A percentile compares a stretch with the other conserved stretches of the same genome.
Evolutionary conservation across 2,329 filamentous ascomycete species (phyloP).

Genomic region (Akanthomyces muscarius): DNA sequence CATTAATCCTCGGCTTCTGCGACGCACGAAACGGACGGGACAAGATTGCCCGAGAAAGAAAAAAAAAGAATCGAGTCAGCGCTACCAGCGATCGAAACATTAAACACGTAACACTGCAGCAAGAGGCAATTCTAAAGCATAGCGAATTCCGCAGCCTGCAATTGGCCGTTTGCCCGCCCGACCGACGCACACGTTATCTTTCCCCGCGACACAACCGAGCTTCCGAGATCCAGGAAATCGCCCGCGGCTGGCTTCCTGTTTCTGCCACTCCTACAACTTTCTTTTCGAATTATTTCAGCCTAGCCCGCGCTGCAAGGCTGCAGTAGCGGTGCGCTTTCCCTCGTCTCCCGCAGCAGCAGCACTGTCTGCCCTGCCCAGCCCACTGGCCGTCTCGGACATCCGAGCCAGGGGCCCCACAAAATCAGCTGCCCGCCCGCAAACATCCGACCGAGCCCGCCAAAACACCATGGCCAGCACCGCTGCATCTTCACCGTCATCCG

Average conservation of each 20-base stretch:
- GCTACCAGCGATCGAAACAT: not conserved
- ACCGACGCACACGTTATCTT: not conserved
- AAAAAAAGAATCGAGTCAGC: not conserved
- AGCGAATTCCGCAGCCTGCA: constrained; percentile 1
- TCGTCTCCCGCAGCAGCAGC: not conserved
- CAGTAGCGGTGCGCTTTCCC: constrained; percentile 1
- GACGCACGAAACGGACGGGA: not conserved
- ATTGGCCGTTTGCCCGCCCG: constrained; percentile 7
- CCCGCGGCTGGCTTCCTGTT: not conserved
- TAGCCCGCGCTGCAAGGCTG: constrained; percentile 6
- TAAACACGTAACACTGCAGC: not conserved
- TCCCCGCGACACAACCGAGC: not conserved
- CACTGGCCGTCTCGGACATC: constrained; percentile 16
- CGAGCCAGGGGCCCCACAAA: constrained; percentile 16
- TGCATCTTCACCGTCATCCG: constrained; percentile 21
- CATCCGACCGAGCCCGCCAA: constrained; percentile 14
- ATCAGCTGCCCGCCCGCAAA: constrained; percentile 17
- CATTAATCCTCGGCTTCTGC: not conserved
- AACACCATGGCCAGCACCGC: constrained; percentile 21
- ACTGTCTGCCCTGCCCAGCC: not conserved
- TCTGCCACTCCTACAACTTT: not conserved
- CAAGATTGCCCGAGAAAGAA: not conserved
- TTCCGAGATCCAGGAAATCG: constrained; percentile 5
- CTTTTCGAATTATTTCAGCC: not conserved
- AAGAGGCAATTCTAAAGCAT: not conserved